Evolutionary conservation across 2,329 filamentous ascomycete genomes (phyloP).

Genomic region (Alternaria sp.): DNA sequence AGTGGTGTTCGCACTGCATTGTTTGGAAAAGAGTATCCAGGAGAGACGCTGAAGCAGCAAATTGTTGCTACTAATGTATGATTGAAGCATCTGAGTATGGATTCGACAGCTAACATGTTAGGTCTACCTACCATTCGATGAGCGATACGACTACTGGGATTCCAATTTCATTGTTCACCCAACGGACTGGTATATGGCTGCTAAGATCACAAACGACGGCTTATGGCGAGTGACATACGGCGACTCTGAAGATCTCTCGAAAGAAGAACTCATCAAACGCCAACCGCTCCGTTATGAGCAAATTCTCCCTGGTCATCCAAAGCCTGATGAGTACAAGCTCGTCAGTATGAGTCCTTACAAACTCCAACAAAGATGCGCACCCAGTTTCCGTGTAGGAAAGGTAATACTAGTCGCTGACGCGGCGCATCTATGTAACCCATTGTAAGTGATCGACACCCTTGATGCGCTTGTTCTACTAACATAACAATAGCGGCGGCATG

Average conservation of each 20-base stretch:
- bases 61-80: constrained; percentile 70
- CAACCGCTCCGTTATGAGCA: constrained; percentile 64
- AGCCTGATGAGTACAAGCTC: constrained; percentile 65
- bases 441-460: constrained; percentile 33
- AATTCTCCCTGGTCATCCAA: constrained; percentile 68
- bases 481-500: constrained; percentile 60
- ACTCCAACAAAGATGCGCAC: constrained; percentile 68
- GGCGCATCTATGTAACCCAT: constrained; percentile 65
- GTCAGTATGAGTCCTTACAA: constrained; percentile 67
- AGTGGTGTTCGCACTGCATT: constrained; percentile 43
- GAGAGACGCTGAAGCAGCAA: constrained; percentile 67
- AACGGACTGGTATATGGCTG: constrained; percentile 69
- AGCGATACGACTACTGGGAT: constrained; percentile 63
- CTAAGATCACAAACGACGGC: constrained; percentile 65
- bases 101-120: constrained; percentile 36
- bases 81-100: background rate
- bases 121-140: constrained; percentile 68
- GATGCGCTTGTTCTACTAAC: constrained; percentile 5
- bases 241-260: constrained; percentile 62
- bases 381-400: constrained; percentile 65
- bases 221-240: constrained; percentile 72
- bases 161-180: constrained; percentile 70
- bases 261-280: constrained; percentile 62
- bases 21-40: constrained; percentile 59
- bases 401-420: constrained; percentile 68